Conservation (phyloP, 257 asterid genomes). For the Mentha longifolia region DNA sequence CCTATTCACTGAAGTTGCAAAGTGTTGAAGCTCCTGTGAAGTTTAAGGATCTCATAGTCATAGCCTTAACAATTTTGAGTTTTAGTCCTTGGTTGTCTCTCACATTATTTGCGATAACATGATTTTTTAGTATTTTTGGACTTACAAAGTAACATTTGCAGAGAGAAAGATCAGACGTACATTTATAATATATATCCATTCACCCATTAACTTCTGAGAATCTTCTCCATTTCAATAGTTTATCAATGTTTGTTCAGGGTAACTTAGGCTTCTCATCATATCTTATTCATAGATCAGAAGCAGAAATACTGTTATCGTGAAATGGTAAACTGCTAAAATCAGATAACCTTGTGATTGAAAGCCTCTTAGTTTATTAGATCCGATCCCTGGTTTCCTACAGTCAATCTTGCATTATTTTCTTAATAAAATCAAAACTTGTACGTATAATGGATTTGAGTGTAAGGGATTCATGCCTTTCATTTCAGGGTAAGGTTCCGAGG, state of each 20-base stretch:
- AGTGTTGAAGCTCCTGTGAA: conserved; percentile 19
- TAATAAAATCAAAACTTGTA: neutral
- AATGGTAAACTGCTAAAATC: conserved; percentile 9
- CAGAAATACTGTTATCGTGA: neutral
- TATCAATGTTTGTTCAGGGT: neutral
- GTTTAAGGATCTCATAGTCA: neutral
- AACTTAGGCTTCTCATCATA: neutral
- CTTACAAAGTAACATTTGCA: neutral
- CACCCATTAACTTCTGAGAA: neutral
- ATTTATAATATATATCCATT: neutral
- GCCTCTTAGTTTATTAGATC: neutral
- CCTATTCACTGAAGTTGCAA: conserved; percentile 9
- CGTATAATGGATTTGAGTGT: conserved; percentile 1
- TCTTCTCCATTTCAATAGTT: neutral
- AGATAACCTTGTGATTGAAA: neutral
- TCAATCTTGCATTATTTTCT: neutral
- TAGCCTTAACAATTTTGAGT: neutral
- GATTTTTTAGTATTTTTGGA: neutral
- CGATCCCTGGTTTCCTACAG: neutral
- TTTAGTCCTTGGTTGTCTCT: neutral
- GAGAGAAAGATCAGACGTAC: neutral
- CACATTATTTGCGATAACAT: neutral
- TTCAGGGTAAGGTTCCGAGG: conserved; percentile 45
- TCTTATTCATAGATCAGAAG: conserved; percentile 16
- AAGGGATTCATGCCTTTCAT: conserved; percentile 39